Conservation (phyloP, 169 alveolate species). For the Cryptosporidium ubiquitum region DNA sequence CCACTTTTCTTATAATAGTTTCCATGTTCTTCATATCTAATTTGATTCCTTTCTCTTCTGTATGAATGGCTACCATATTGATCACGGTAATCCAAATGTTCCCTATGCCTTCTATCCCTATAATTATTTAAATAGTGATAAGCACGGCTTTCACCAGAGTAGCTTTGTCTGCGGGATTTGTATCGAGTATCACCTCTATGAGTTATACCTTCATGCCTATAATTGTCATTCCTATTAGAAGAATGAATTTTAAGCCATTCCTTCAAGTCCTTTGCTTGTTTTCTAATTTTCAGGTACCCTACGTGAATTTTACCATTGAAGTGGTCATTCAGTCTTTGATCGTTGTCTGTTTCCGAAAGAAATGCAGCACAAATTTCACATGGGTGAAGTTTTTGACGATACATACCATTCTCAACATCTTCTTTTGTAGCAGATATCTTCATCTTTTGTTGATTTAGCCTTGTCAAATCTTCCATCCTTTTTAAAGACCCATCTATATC, state of each 20-base stretch:
- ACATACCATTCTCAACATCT: constrained; percentile 81
- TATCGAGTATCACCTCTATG: not conserved
- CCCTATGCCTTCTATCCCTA: constrained; percentile 11
- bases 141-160: constrained; percentile 3
- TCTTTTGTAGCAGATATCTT: constrained; percentile 79
- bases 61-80: not conserved
- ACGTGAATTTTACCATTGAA: constrained; percentile 84
- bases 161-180: not conserved
- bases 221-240: not conserved
- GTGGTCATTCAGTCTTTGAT: constrained; percentile 84
- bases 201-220: not conserved
- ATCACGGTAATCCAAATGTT: constrained; percentile 2
- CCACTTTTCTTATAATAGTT: not conserved
- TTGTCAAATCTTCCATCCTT: constrained; percentile 81
- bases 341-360: constrained; percentile 82
- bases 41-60: not conserved
- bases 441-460: constrained; percentile 79
- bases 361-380: constrained; percentile 88
- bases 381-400: constrained; percentile 83
- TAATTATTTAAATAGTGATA: not conserved
- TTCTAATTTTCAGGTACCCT: constrained; percentile 84
- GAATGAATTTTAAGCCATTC: constrained; percentile 34
- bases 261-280: constrained; percentile 66
- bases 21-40: not conserved
- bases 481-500: constrained; percentile 82